Conservation (phyloP, 2,329 filamentous ascomycete species). For the Apiospora arundinis region DNA sequence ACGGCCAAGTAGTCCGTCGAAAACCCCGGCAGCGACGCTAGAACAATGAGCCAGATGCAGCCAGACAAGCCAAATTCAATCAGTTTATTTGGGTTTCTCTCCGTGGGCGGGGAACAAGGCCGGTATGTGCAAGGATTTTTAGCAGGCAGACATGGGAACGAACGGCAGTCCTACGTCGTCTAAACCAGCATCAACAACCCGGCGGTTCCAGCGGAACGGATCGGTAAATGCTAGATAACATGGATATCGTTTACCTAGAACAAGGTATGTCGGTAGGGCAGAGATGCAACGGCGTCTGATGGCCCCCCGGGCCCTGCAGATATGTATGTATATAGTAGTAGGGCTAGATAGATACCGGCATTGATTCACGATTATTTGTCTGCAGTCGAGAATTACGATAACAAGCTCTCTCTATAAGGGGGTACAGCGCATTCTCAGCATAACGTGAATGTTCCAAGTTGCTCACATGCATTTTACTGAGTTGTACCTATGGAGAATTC, state of each 20-base stretch:
- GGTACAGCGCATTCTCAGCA: not conserved
- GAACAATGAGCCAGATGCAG: not conserved
- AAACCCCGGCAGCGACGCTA: not conserved
- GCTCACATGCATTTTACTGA: not conserved
- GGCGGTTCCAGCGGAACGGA: constrained; percentile 17
- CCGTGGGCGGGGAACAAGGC: constrained; percentile 3
- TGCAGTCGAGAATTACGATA: too few species aligned
- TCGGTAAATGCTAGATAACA: constrained; percentile 16
- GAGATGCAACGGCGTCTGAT: constrained; percentile 6
- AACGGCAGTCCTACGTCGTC: constrained; percentile 18
- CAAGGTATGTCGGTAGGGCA: constrained; percentile 12
- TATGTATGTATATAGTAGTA: not conserved
- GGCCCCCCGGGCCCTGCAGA: constrained; percentile 5
- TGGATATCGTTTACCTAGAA: constrained; percentile 9
- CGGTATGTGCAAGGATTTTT: constrained; percentile 11
- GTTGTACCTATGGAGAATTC: not conserved
- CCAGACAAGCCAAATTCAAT: not conserved
- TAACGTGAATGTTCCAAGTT: not conserved
- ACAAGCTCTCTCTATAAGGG: not conserved
- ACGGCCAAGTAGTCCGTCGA: not conserved
- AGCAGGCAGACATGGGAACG: constrained; percentile 1
- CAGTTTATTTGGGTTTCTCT: constrained; percentile 1
- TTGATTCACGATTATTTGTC: not conserved
- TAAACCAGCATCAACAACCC: constrained; percentile 18
- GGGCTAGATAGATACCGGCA: not conserved